A percentile compares a stretch with the other conserved stretches of the same genome.
Evolutionary conservation across 2,329 filamentous ascomycete species (phyloP).

Genomic region (Aurifilum marmelostoma): DNA sequence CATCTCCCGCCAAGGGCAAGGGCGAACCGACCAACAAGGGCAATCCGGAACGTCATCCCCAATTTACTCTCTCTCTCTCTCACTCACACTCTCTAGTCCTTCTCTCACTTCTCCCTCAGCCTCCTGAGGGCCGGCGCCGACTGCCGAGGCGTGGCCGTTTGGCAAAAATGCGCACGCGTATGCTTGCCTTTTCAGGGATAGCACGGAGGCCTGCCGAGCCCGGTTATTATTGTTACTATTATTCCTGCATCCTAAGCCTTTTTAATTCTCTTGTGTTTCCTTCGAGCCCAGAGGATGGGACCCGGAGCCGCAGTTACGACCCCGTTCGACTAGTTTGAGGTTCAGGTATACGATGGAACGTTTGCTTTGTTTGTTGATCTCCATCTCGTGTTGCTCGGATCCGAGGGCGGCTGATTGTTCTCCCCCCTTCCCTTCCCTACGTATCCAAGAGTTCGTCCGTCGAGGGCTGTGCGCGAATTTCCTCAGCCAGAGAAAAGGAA

Average conservation of each 20-base stretch:
- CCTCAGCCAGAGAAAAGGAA: neutral
- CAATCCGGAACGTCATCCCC: slow-evolving; percentile 20
- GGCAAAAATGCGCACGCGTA: slow-evolving; percentile 22
- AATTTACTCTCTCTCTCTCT: slow-evolving; percentile 6
- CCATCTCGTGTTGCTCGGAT: slow-evolving; percentile 16
- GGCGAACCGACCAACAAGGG: neutral
- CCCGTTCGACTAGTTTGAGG: neutral
- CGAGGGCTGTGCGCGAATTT: neutral
- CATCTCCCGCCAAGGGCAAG: neutral
- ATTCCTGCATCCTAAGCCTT: slow-evolving; percentile 10
- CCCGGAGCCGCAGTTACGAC: neutral
- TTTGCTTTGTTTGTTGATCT: slow-evolving; percentile 15
- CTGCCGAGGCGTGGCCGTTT: slow-evolving; percentile 22
- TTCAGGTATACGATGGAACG: neutral
- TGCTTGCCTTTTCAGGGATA: slow-evolving; percentile 27
- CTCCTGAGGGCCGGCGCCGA: slow-evolving; percentile 14
- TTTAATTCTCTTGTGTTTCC: neutral
- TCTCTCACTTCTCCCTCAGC: neutral
- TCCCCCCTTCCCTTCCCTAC: neutral
- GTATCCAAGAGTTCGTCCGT: neutral
- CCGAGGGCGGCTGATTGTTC: slow-evolving; percentile 14
- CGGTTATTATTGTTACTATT: neutral
- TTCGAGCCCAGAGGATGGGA: neutral
- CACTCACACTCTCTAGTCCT: neutral
- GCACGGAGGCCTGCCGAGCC: slow-evolving; percentile 18